Evolutionary conservation across 345 rosid genomes (phyloP).

Genomic region (Arabis alpina): DNA sequence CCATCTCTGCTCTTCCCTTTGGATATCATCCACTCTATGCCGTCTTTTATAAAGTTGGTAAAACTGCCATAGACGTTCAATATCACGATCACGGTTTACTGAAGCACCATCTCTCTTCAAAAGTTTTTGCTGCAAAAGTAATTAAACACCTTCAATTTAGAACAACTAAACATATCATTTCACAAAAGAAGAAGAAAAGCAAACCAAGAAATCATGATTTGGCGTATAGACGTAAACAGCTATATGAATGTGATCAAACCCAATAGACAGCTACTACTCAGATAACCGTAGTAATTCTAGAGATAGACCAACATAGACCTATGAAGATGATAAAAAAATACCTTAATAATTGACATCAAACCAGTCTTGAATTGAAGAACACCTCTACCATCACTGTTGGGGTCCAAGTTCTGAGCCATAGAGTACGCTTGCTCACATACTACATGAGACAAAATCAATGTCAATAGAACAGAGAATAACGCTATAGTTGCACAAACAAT

Average conservation of each 20-base stretch:
- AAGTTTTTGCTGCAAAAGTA: slow-evolving; percentile 88
- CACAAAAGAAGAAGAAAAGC: slow-evolving; percentile 16
- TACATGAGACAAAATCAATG: slow-evolving; percentile 40
- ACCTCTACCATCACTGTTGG: slow-evolving; percentile 94
- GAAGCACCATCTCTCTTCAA: slow-evolving; percentile 74
- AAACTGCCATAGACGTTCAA: slow-evolving; percentile 84
- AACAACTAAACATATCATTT: slow-evolving; percentile 19
- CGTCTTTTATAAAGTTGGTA: slow-evolving; percentile 74
- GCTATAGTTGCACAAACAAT: background rate
- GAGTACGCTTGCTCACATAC: slow-evolving; percentile 98
- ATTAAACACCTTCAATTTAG: slow-evolving; percentile 25
- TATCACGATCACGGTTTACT: slow-evolving; percentile 82
- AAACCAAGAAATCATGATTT: slow-evolving; percentile 2
- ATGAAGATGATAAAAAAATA: slow-evolving; percentile 34
- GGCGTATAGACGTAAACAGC: background rate
- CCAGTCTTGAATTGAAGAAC: slow-evolving; percentile 99
- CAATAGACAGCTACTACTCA: too few species aligned
- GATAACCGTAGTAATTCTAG: too few species aligned
- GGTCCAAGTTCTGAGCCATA: slow-evolving; percentile 95
- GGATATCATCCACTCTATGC: slow-evolving; percentile 85
- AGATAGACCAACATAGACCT: background rate
- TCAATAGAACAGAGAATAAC: slow-evolving; percentile 1
- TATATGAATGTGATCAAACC: slow-evolving; percentile 16
- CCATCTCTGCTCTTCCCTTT: slow-evolving; percentile 75
- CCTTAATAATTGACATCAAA: slow-evolving; percentile 92